Base-by-base conservation (phyloP, 2,329 filamentous ascomycete genomes). In the Clarireedia hainanense region DNA sequence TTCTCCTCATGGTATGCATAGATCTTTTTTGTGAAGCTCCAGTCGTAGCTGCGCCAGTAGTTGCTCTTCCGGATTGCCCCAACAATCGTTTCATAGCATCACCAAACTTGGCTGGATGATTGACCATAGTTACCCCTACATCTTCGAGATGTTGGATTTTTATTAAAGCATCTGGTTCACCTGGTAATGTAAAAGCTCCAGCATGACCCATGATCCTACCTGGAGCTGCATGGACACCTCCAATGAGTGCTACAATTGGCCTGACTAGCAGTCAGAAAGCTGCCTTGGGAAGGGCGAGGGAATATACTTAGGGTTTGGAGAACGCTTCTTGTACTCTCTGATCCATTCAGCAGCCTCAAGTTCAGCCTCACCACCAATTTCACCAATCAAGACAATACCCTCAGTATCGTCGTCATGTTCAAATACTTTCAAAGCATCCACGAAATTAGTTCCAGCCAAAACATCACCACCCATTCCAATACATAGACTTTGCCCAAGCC, bases 171-270 rank as follows among this genome's bases (percentile, higher is more conserved):
- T 76, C 76, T 3, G 83, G 79, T 66, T 91, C 86, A 20, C 84
- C 85, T 6, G 82, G 77, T 1, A 83, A 77, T 52, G 77, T 75
- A 75, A 88, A 89, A 14, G 88, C 88, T 45, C 88, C 88, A 9
- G 88, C 86, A 68, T 92, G 88, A 9, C 88, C 88, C 86, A 91
- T 91, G 45, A 89, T 78, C 23, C 80, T 78, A 14, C 83, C 83
- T 15, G 75, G 73, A 5, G 79, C 77, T n/a, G 84, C 84, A 59
- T 81, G 72, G 48, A 84, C 72, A 4, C 88, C 88, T 30, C 80
- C 86, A 27, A 91, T 76, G 5, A 90, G 74, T 47, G 84, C 88
- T 65, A 86, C 83, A 46, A 91, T 88, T 0, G 88, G 88, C 63
- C 83, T 86, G 57, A 15, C 10, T 34, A 34, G 30, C 30, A 34